A percentile compares a stretch with the other conserved stretches of the same genome.
Evolutionary conservation across 2,329 filamentous ascomycete genomes (phyloP).

Genomic region (Fusarium haematococcum): DNA sequence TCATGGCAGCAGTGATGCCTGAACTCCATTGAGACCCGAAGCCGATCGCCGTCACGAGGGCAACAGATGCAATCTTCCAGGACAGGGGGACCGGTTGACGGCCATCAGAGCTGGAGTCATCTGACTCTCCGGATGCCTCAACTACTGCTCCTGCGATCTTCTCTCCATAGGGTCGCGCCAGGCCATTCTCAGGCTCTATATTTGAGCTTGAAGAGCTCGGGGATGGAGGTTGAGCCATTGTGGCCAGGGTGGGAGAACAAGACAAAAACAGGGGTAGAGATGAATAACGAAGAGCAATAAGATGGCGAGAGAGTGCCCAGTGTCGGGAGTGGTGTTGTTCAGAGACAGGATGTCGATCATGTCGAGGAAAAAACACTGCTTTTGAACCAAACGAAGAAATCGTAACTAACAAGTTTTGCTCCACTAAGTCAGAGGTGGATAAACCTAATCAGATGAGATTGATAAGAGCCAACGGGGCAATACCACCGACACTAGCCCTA

Average conservation of each 20-base stretch:
- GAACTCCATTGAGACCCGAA: conserved; percentile 70
- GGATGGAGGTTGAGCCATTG: neutral
- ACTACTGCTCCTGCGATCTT: neutral
- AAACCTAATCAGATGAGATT: neutral
- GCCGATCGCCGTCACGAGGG: conserved; percentile 63
- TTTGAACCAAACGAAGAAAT: neutral
- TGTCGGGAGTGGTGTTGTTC: neutral
- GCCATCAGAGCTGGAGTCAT: neutral
- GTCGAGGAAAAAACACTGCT: neutral
- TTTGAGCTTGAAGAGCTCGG: neutral
- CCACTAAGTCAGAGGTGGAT: neutral
- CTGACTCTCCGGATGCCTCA: neutral
- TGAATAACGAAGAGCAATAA: neutral
- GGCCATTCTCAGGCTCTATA: neutral
- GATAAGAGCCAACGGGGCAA: neutral
- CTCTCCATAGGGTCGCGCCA: neutral
- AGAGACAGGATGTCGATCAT: neutral
- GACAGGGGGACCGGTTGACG: neutral
- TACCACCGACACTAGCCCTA: neutral
- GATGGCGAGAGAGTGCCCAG: neutral
- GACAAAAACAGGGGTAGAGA: neutral
- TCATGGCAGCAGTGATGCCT: conserved; percentile 70
- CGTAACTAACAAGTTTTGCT: neutral
- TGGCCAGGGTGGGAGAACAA: neutral
- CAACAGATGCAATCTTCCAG: conserved; percentile 51